Base-by-base conservation (phyloP, 306 rosid species). In the Pyrus pyrifolia region DNA sequence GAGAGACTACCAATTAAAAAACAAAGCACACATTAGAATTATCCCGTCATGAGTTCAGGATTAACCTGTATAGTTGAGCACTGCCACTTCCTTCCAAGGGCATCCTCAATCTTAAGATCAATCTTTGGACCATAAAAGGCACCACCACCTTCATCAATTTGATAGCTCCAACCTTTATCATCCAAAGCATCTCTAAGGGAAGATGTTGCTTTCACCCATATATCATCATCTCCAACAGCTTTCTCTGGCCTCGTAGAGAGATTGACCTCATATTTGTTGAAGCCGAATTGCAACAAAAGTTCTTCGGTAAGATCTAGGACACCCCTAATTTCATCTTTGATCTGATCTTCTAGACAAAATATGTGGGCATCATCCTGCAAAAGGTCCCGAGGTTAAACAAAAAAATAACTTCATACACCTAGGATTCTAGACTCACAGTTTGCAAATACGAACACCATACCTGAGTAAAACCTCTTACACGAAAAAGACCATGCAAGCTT, bases 51-150 rank as follows among this genome's bases (percentile, higher is more conserved):
- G 25, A 78, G 57, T 76, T 76, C 19, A 79, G 77, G 64, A 76
- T 82, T 88, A 89, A 72, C 99, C 97, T 95, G 97, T 72, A 95
- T 88, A 83, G 99, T 95, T 83, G 98, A 95, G 82, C 98, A 95
- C 77, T 95, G 98, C 99, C 99, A 95, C 93, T 90, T 92, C 88
- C 99, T 92, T 81, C 99, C 99, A 72, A 95, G 94, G 33, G 99
- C 99, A 83, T 95, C 99, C 87, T 92, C 98, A 78, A 95, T 95
- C 89, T 95, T 95, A 63, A 95, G 89, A 87, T 95, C 99, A 79
- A 95, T 95, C 89, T 95, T 95, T 17, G 99, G 99, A 11, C 99
- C 98, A 78, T 95, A 95, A 83, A 95, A 95, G 52, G 99, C 99
- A 79, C 99, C 98, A 65, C 97, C 99, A 22, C 99, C 98, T 44